Conservation (phyloP, 495 filamentous ascomycete species). For the Baudoinia panamericana region DNA sequence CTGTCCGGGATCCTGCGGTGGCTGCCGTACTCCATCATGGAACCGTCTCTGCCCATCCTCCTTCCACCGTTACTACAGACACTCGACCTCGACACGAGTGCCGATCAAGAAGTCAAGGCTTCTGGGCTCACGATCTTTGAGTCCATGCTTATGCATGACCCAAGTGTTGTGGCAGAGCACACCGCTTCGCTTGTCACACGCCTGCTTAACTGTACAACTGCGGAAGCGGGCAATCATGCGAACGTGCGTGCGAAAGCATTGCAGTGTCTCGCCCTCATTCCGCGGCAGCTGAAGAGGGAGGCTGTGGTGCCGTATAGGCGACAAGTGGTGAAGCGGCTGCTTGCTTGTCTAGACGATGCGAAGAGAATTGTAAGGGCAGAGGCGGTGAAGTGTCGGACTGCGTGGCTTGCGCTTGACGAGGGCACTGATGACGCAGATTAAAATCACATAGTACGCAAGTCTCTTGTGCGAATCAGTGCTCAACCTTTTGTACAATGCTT, state of each 20-base stretch:
- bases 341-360: slow-evolving; percentile 48
- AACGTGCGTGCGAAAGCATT: slow-evolving; percentile 41
- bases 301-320: slow-evolving; percentile 45
- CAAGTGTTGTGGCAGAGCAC: slow-evolving; percentile 45
- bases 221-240: slow-evolving; percentile 27
- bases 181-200: slow-evolving; percentile 45
- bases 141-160: slow-evolving; percentile 46
- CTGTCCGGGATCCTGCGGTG: slow-evolving; percentile 51
- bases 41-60: slow-evolving; percentile 45
- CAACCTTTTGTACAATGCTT: too few relatives aligned
- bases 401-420: slow-evolving; percentile 55
- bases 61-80: slow-evolving; percentile 57
- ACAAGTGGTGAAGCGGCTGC: slow-evolving; percentile 43
- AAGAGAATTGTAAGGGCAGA: slow-evolving; percentile 54
- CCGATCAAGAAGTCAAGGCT: slow-evolving; percentile 39
- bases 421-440: slow-evolving; percentile 40
- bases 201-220: slow-evolving; percentile 37
- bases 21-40: slow-evolving; percentile 46
- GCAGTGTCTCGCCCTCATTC: slow-evolving; percentile 44
- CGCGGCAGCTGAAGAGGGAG: slow-evolving; percentile 32
- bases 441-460: too few relatives aligned
- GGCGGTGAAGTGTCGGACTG: slow-evolving; percentile 53
- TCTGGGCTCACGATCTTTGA: slow-evolving; percentile 49
- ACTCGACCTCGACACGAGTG: slow-evolving; percentile 44
- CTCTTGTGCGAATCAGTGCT: too few relatives aligned